Percentiles rank a stretch among this genome's conserved stretches.
These are phyloP conservation scores for Hanseniaspora guilliermondii DNA, from an alignment of 805 yeast species.

Conservation along the genomic window DNA sequence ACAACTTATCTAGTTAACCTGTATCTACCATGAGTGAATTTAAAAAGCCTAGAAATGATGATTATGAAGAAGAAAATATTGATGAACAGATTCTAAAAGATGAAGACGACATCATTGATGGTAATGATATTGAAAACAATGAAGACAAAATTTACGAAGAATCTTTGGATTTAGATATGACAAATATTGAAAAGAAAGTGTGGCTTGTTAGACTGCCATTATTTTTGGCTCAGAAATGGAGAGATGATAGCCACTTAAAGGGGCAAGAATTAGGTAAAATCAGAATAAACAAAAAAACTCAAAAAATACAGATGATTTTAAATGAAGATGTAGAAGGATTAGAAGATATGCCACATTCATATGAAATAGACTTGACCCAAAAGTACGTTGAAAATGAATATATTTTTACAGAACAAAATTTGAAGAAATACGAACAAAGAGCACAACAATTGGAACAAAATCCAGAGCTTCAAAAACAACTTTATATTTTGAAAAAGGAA, in stretches of 20 bases:
- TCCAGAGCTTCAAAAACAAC: constrained; percentile 30
- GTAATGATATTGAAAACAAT: constrained; percentile 33
- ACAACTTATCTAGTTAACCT: neutral
- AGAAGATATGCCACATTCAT: constrained; percentile 64
- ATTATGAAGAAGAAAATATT: constrained; percentile 18
- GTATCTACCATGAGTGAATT: constrained; percentile 4
- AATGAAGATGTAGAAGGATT: constrained; percentile 33
- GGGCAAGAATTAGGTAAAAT: constrained; percentile 76
- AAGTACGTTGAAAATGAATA: constrained; percentile 73
- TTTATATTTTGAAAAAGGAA: constrained; percentile 25
- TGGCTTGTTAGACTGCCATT: constrained; percentile 91
- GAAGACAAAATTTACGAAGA: constrained; percentile 39
- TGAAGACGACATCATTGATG: constrained; percentile 34
- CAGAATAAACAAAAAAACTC: constrained; percentile 48
- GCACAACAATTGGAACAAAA: constrained; percentile 28
- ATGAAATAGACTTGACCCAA: constrained; percentile 66
- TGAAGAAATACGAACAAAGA: constrained; percentile 40
- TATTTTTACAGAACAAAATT: constrained; percentile 77
- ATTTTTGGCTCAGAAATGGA: constrained; percentile 74
- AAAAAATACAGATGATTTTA: constrained; percentile 43
- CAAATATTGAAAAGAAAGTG: constrained; percentile 52
- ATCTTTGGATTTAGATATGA: constrained; percentile 63
- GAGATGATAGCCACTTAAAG: constrained; percentile 43
- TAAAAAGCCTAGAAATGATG: constrained; percentile 12
- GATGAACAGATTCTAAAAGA: constrained; percentile 33